phyloP scores from a whole-genome alignment of 768 basidiomycete genomes.

The Auriculariales sp. region DNA sequence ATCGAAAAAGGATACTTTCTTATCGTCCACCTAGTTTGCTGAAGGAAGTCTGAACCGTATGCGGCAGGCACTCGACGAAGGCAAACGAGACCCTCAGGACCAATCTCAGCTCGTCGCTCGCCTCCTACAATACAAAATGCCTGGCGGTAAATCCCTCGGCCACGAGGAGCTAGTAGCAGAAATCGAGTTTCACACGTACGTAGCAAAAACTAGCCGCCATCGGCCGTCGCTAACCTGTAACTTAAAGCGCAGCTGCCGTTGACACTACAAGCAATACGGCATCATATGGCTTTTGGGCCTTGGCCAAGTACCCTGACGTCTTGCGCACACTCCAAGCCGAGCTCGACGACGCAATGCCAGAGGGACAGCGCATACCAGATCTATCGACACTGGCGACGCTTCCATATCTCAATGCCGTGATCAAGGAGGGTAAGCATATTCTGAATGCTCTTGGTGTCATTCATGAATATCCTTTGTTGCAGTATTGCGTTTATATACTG shows the following conservation, averaged over 20 bases:
- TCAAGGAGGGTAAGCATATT: conserved; percentile 35
- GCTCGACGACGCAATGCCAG: conserved; percentile 26
- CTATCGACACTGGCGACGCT: conserved; percentile 37
- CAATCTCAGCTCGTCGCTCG: neutral
- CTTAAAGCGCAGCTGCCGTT: conserved; percentile 52
- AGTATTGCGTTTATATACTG: conserved; percentile 62
- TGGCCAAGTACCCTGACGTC: conserved; percentile 58
- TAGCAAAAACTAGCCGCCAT: too few relatives aligned
- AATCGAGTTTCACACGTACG: conserved; percentile 67
- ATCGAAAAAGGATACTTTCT: too few relatives aligned
- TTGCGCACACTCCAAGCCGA: conserved; percentile 55
- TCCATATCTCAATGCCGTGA: conserved; percentile 31
- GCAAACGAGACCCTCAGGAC: neutral
- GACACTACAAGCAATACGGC: conserved; percentile 65
- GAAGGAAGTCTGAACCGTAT: neutral
- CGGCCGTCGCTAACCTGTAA: too few relatives aligned
- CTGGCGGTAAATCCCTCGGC: conserved; percentile 29
- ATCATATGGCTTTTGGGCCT: conserved; percentile 67
- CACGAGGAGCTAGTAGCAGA: conserved; percentile 68
- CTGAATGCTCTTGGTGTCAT: neutral
- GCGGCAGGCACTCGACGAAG: neutral
- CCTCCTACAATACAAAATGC: neutral
- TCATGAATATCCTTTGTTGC: neutral
- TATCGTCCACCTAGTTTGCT: neutral
- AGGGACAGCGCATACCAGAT: conserved; percentile 40